Base-by-base conservation (phyloP, 148 eudicot species). In the Camellia sinensis region DNA sequence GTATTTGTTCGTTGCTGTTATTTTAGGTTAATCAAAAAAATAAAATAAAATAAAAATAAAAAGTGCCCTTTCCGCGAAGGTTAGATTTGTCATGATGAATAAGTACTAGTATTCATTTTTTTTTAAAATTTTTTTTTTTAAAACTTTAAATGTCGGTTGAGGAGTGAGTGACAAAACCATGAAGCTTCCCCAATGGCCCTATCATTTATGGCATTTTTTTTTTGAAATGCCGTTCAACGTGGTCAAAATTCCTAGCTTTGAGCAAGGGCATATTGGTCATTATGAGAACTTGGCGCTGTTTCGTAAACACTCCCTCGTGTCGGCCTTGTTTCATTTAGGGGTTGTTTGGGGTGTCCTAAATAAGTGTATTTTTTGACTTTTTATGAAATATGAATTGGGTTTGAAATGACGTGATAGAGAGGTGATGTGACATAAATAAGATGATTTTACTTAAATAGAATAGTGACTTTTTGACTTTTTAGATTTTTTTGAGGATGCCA, bases 81-180 rank as follows among this genome's bases (percentile, higher is more conserved):
- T 22, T 73, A 81, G 52, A 69, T 77, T 79, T 76, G 84, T 78
- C 87, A 79, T 78, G 54, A 56, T 45, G 79, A 45, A 54, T 13
- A 67, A 72, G 37, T 29, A 29, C 37, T 29, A 17, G 29, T 7
- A 54, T 29, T 29, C 37, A 29, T 29, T 29, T 29, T 29, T 29
- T 29, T n/a, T n/a, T n/a, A n/a, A n/a, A n/a, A n/a, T n/a, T n/a
- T n/a, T 29, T 29, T 29, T 29, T 29, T 29, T 29, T 29, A 0
- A 0, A 0, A 29, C 37, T 29, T 29, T 29, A 29, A 29, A 29
- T 29, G 59, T 10, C 1, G 14, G 13, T 54, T 46, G 50, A 5
- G 50, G 7, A 62, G 66, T 6, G 29, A 6, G 8, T 29, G 37
- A 29, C 37, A 29, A 29, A 29, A 29, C 37, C 37, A 29, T 29